phyloP scores from a whole-genome alignment of 2,329 filamentous ascomycete species.

The Colletotrichum tamarilloi region DNA sequence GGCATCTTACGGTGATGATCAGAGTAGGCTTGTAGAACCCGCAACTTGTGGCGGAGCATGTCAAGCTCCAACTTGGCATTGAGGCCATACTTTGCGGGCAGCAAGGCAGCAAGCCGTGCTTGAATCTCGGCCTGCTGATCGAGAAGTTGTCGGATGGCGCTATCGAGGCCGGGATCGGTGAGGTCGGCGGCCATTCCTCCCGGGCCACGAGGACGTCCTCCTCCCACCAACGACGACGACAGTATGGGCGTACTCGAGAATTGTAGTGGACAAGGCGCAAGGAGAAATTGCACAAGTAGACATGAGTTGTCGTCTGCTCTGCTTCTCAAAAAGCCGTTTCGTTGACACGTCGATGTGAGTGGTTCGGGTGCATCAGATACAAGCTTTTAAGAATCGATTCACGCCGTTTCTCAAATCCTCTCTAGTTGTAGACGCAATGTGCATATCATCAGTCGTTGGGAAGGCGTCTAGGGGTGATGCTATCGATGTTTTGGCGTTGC shows the following conservation, averaged over 20 bases:
- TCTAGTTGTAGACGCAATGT: neutral
- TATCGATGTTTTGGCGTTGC: constrained; percentile 7
- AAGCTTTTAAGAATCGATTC: neutral
- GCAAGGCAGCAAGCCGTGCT: constrained; percentile 59
- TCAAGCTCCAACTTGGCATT: constrained; percentile 62
- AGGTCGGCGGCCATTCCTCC: constrained; percentile 39
- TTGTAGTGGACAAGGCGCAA: neutral
- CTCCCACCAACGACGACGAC: constrained; percentile 30
- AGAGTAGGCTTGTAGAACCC: constrained; percentile 59
- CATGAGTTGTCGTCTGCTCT: neutral
- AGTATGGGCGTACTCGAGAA: constrained; percentile 10
- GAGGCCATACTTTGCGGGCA: constrained; percentile 59
- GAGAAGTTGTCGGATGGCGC: constrained; percentile 57
- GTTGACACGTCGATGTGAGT: constrained; percentile 2
- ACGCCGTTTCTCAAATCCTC: constrained; percentile 11
- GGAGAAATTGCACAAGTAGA: neutral
- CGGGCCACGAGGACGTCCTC: constrained; percentile 32
- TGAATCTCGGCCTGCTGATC: constrained; percentile 66
- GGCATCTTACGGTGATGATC: constrained; percentile 59
- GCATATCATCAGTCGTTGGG: neutral
- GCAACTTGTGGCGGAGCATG: constrained; percentile 67
- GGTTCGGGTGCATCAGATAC: constrained; percentile 17
- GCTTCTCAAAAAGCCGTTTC: neutral
- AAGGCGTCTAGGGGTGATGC: neutral
- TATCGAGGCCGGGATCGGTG: constrained; percentile 53